Base-by-base conservation (phyloP, 371 early-diverging fungal species). In the Mucor velutinosus region DNA sequence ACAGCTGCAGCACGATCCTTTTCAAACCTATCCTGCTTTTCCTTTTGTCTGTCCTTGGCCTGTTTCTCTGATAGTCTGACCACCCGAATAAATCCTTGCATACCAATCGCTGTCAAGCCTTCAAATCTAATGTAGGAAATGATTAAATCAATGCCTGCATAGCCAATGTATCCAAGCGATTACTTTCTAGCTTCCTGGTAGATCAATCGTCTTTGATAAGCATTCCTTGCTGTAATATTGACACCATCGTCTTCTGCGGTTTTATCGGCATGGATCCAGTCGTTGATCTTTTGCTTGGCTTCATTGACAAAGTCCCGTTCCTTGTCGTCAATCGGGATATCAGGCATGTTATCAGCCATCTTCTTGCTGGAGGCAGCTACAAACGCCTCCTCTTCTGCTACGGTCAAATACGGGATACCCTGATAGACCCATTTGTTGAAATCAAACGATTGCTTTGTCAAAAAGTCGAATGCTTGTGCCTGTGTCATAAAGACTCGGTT, bases 401-500 rank as follows among this genome's bases (percentile, higher is more conserved):
- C 65, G 11, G 87, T 92, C 80, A 93, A 67, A 58, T 89, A 95
- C 10, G 93, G 91, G 8, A 94, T 82, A 14, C 96, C 96, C 80
- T 83, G 75, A 70, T 88, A 85, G 1, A 90, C 78, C 88, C 88
- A 89, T 73, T 92, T 91, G 80, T 94, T 93, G 61, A 96, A 94
- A 70, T 95, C 93, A 77, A 96, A 95, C 1, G 83, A 71, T 73
- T 92, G 89, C 37, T 84, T 80, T 12, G 86, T 76, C 32, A 96
- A 76, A 70, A 96, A 96, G 69, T 94, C 93, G 62, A 95, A 79
- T 15, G 91, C 89, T 21, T 89, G 86, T 32, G 89, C 87, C 66
- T 93, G 92, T 17, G 83, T 82, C 33, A 80, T 64, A 67, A 94
- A 93, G 30, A 85, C 74, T 6, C 87, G 76, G 47, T 92, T 90